These are phyloP conservation scores for Boletellus sp. DNA, from an alignment of 1,284 basidiomycete genomes.

Conservation along the genomic window DNA sequence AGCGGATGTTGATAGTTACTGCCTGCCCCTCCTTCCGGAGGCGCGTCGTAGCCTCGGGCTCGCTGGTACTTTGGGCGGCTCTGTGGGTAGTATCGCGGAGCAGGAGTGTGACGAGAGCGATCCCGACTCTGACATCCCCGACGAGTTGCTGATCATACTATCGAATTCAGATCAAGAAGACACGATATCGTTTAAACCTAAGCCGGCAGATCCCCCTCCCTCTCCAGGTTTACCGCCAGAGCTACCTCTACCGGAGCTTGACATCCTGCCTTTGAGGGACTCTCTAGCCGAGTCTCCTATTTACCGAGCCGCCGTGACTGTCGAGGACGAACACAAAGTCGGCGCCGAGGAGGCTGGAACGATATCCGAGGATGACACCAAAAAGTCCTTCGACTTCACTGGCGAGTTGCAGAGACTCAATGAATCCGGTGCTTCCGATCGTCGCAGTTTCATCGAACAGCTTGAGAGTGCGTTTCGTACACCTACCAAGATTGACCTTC, in stretches of 20 bases:
- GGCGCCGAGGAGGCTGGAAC: conserved; percentile 45
- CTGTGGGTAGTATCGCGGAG: conserved; percentile 42
- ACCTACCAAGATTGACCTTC: conserved; percentile 60
- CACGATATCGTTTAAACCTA: conserved; percentile 39
- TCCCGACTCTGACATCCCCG: conserved; percentile 71
- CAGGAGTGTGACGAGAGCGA: conserved; percentile 50
- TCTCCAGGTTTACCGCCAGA: conserved; percentile 44
- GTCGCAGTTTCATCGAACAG: conserved; percentile 79
- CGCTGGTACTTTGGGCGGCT: conserved; percentile 61
- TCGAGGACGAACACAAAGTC: conserved; percentile 43
- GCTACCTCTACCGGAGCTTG: conserved; percentile 36
- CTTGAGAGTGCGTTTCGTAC: conserved; percentile 75
- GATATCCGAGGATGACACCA: conserved; percentile 57
- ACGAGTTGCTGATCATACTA: conserved; percentile 67
- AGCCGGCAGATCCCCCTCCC: conserved; percentile 16
- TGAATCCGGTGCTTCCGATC: conserved; percentile 62
- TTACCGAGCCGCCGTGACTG: conserved; percentile 44
- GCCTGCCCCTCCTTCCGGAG: conserved; percentile 45
- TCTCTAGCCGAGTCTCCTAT: conserved; percentile 33
- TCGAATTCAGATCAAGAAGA: conserved; percentile 44
- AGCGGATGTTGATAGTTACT: conserved; percentile 11
- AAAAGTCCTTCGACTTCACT: conserved; percentile 84
- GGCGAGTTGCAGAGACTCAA: conserved; percentile 71
- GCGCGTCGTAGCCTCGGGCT: conserved; percentile 56
- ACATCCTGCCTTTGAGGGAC: conserved; percentile 14